A percentile compares a stretch with the other conserved stretches of the same genome.
Conservation (phyloP, 352 stramenopile genomes). For the Globisporangium megalacanthum region DNA sequence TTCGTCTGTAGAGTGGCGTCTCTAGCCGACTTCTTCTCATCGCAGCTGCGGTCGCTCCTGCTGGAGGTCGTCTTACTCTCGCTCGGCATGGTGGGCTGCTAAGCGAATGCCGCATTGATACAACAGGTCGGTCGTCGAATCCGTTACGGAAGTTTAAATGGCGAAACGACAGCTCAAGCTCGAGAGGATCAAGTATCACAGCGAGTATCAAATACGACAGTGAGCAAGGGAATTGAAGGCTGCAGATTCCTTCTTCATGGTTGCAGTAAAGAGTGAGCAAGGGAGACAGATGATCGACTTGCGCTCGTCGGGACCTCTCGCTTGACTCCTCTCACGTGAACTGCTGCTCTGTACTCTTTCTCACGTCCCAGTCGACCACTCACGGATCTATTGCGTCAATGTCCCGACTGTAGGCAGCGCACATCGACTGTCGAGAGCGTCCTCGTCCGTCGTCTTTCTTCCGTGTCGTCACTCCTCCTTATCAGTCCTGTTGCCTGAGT, state of each 20-base stretch:
- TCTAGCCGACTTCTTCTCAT: slow-evolving; percentile 9
- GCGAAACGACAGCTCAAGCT: no score
- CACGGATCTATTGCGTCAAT: background rate
- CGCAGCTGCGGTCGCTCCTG: slow-evolving; percentile 12
- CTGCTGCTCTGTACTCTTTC: background rate
- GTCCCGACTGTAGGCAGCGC: background rate
- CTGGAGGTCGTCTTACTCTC: slow-evolving; percentile 41
- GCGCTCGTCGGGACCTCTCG: background rate
- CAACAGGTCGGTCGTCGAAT: slow-evolving; percentile 4
- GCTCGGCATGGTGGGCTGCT: slow-evolving; percentile 17
- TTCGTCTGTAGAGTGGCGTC: slow-evolving; percentile 4
- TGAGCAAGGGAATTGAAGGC: no score
- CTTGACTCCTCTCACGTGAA: background rate
- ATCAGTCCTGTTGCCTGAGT: background rate
- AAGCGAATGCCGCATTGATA: no score
- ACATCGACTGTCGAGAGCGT: background rate
- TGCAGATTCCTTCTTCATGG: no score
- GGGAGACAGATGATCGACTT: no score
- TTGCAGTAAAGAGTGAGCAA: no score
- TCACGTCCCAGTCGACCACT: background rate
- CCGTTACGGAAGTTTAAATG: no score
- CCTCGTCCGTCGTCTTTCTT: no score
- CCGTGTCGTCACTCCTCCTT: background rate
- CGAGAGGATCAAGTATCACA: no score
- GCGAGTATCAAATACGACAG: no score